Evolutionary conservation across 2,329 filamentous ascomycete genomes (phyloP), one percentile per base, ranked within the genome.

Genomic region (Ilyonectria sp.): DNA sequence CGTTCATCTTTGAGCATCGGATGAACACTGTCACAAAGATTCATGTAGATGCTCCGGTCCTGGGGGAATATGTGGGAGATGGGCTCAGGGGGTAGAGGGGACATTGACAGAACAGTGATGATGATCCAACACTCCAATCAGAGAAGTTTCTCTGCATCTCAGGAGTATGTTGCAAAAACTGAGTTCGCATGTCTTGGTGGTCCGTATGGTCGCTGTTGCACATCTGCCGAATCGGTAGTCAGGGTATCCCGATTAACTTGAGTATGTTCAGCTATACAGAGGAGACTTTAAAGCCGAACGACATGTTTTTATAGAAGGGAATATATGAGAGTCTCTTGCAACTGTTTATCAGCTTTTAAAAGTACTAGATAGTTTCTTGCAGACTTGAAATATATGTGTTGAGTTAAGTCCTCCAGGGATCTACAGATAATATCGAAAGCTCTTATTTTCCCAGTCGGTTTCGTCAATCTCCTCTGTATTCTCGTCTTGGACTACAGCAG

Each of bases 391-490:
- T 26, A 6, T 26, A 26, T 6, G 26, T 26, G 26, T 26, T 26
- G 26, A 26, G 6, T 26, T 5, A 26, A 26, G 26, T 26, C 26
- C 26, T 19, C 21, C 2, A 21, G 21, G 21, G 21, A 40, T 15
- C 37, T 52, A 60, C 7, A 52, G 6, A 50, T 60, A 60, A 31
- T 52, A 60, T 11, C 46, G 29, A 10, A n/a, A 60, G 11, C 21
- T 31, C 17, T 52, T 40, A 10, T 60, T 60, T 23, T 50, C 46
- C 57, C 44, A 60, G 10, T 50, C 46, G 7, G 57, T 60, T 26
- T 60, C 35, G 43, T 60, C 57, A 13, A 60, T 33, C 19, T 37
- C 40, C 15, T 26, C 57, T 4, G 44, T 4, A 52, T 23, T 31
- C 23, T 40, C n/a, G 13, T 7, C 35, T 4, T 19, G 21, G 43